A percentile compares a stretch with the other conserved stretches of the same genome.
phyloP scores from a whole-genome alignment of 2,329 filamentous ascomycete genomes.

The Furcasterigmium sp. region DNA sequence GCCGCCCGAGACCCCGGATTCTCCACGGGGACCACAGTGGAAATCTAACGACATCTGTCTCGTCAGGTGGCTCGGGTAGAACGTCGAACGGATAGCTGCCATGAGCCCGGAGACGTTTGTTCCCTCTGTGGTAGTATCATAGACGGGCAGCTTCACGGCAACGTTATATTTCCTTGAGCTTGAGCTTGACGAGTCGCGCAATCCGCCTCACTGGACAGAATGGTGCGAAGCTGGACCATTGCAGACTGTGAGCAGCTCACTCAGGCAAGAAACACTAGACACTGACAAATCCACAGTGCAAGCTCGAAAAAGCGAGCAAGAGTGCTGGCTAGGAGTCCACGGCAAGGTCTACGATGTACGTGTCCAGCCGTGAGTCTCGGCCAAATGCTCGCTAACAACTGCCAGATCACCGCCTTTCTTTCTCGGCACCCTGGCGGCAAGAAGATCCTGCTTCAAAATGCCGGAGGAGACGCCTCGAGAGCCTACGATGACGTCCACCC shows the following conservation, averaged over 20 bases:
- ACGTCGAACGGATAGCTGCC: too few relatives aligned
- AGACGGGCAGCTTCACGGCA: too few relatives aligned
- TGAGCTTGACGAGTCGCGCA: too few relatives aligned
- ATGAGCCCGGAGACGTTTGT: too few relatives aligned
- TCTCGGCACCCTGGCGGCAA: constrained; percentile 72
- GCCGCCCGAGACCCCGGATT: neutral
- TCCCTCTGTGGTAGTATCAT: too few relatives aligned
- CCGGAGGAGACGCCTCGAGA: constrained; percentile 76
- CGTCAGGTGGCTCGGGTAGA: too few relatives aligned
- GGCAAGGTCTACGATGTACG: constrained; percentile 79
- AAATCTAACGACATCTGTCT: too few relatives aligned
- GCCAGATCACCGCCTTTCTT: constrained; percentile 55
- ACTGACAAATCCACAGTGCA: constrained; percentile 47
- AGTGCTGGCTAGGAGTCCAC: constrained; percentile 82
- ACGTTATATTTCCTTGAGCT: too few relatives aligned
- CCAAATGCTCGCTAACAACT: neutral
- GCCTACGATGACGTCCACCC: constrained; percentile 85
- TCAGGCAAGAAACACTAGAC: neutral
- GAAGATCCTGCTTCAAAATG: constrained; percentile 73
- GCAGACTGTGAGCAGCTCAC: too few relatives aligned
- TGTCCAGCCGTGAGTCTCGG: neutral
- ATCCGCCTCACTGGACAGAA: too few relatives aligned
- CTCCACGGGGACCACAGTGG: too few relatives aligned
- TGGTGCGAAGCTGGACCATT: neutral
- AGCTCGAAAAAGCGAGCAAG: constrained; percentile 67